Evolutionary conservation across 192 early-diverging fungal genomes (phyloP).

Genomic region (Fimicolochytrium jonesii): DNA sequence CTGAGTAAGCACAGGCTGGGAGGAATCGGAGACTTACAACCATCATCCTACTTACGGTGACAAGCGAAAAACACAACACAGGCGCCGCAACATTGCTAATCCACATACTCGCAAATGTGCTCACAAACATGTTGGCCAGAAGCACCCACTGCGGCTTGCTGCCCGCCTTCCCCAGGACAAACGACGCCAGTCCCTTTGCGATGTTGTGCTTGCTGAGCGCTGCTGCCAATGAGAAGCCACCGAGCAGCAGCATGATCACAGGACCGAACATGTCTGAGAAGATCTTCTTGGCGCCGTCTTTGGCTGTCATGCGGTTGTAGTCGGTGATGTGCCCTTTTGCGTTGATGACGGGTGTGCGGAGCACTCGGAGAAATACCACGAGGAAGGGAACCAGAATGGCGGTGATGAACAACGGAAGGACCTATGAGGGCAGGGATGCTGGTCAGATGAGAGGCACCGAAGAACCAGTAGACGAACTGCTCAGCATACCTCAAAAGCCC

Average conservation of each 20-base stretch:
- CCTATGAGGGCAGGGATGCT: constrained; percentile 48
- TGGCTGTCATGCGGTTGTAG: constrained; percentile 59
- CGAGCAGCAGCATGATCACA: constrained; percentile 92
- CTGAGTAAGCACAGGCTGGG: too few species aligned
- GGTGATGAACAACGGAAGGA: constrained; percentile 89
- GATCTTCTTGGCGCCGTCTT: constrained; percentile 75
- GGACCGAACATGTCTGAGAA: constrained; percentile 94
- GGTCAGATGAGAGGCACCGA: neutral
- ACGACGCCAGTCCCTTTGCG: constrained; percentile 83
- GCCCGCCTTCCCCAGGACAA: constrained; percentile 88
- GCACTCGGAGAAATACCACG: constrained; percentile 78
- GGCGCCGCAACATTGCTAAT: constrained; percentile 97
- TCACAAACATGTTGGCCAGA: constrained; percentile 91
- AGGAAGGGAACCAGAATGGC: constrained; percentile 82
- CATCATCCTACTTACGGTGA: constrained; percentile 37
- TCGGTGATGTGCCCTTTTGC: constrained; percentile 34
- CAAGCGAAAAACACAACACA: constrained; percentile 91
- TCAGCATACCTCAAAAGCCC: constrained; percentile 89
- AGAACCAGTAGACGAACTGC: too few species aligned
- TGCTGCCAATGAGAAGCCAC: constrained; percentile 90
- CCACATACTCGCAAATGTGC: constrained; percentile 98
- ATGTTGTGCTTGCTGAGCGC: constrained; percentile 95
- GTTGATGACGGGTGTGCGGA: constrained; percentile 54
- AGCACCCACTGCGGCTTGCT: constrained; percentile 77
- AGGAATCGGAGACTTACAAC: neutral